Percentiles rank a stretch among this genome's conserved stretches.
Conservation (phyloP, 2,329 filamentous ascomycete genomes). For the Colletotrichum lupini region DNA sequence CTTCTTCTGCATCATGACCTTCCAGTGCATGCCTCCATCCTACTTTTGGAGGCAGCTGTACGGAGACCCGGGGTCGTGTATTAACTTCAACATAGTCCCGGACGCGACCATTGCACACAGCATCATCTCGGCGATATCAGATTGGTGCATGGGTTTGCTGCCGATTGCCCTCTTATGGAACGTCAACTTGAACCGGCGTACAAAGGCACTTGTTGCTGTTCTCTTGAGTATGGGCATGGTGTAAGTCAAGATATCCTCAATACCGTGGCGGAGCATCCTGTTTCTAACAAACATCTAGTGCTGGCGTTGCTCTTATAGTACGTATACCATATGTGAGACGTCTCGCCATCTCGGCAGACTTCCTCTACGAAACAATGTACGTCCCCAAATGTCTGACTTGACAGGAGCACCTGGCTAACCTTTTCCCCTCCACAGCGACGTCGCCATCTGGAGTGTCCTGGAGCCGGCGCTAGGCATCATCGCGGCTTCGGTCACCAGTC, state of each 20-base stretch:
- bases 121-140: constrained; percentile 54
- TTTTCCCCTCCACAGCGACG: constrained; percentile 39
- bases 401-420: neutral
- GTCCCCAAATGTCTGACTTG: too few relatives aligned
- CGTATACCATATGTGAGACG: constrained; percentile 48
- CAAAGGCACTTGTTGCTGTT: constrained; percentile 56
- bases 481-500: constrained; percentile 44
- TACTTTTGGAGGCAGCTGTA: constrained; percentile 60
- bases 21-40: constrained; percentile 60
- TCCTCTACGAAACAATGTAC: constrained; percentile 47
- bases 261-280: neutral
- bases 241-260: constrained; percentile 44
- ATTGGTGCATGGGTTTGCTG: constrained; percentile 61
- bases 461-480: constrained; percentile 49
- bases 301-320: constrained; percentile 51
- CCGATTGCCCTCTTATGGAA: constrained; percentile 63
- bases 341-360: constrained; percentile 41
- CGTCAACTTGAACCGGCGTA: constrained; percentile 58
- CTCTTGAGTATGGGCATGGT: constrained; percentile 62
- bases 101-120: constrained; percentile 58
- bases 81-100: constrained; percentile 52
- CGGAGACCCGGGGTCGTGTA: constrained; percentile 51
- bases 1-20: constrained; percentile 58
- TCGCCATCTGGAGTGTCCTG: constrained; percentile 46
- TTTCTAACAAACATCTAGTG: constrained; percentile 41